Base-by-base conservation (phyloP, 2,329 filamentous ascomycete species). In the Aspergillus costaricaensis region DNA sequence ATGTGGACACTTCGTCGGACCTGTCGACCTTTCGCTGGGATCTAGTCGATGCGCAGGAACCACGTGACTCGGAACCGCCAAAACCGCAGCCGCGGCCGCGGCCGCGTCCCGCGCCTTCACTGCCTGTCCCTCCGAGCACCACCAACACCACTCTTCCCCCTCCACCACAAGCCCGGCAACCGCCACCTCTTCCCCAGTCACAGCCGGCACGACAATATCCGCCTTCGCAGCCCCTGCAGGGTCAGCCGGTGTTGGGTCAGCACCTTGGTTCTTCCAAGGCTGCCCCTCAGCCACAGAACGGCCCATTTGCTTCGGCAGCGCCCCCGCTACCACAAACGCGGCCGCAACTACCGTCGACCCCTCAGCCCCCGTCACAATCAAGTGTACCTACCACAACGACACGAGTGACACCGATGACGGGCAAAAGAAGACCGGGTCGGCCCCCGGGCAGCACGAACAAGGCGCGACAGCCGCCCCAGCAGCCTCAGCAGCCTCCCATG, bases 11-110 rank as follows among this genome's bases (percentile, higher is more conserved):
- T 52, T 71, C 72, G 9, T 78, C 81, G 5, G 85, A 88, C 69
- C 73, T 88, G 12, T 80, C 77, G 32, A 88, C 85, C 0, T 81
- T 89, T 52, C 78, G 81, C 57, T 88, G 86, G 86, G 84, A 87
- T 68, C 63, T 86, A 3, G 80, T 88, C 21, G 86, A 88, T 43
- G 50, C 47, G 8, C 10, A 48, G 6, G 19, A 39, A 8, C 25
- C 56, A 67, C 63, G 64, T 68, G 68, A 67, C 32, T 30, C 15
- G 5, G 5, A 2, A 17, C 48, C 25, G 12, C 23, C 48, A n/a
- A 21, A 27, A 12, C 10, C 23, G 47, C 44, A n/a, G 36, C 27
- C 17, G 25, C 62, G 36, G 48, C 57, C 39, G 50, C 60, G 57
- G 48, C 57, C 39, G 50, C 60, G 57, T 32, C 17, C 60, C 53